Evolutionary conservation across 352 stramenopile species (phyloP), one percentile per base, ranked within the genome.

Genomic region (Phytopythium litorale): DNA sequence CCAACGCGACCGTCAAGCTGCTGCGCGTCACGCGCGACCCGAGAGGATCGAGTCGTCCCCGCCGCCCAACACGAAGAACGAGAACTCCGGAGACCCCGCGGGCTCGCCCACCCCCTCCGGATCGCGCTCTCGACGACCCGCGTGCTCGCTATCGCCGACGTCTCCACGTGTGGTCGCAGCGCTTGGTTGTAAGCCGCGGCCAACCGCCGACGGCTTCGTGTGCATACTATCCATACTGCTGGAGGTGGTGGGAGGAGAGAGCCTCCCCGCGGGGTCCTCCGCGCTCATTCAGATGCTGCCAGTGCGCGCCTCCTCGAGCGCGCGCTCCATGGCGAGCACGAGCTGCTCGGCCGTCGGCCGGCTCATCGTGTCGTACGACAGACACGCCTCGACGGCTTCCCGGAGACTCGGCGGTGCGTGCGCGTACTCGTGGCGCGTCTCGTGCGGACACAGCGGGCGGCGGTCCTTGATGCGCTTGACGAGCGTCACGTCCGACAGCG

Each of bases 331-430:
- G 66, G 73, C 51, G 30, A 77, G 53, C 61, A 88, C 68, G 28
- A 86, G 67, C 23, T 81, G 66, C n/a, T 81, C 72, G 15, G 77
- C 77, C 18, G 64, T 75, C 63, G 79, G 79, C 33, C 79, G 79
- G 51, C 75, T 74, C 57, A 71, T 72, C 70, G 79, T 75, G 60
- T 71, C 58, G 57, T 73, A 75, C 55, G 76, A 87, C 12, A 88
- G 65, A 51, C 79, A 88, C 57, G 55, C 58, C 33, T 80, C 71
- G 54, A 88, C 78, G 54, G 71, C 65, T 40, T 70, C 63, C 40
- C 65, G 75, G 42, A 87, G 62, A 51, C 63, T 78, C 56, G 63
- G 48, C 18, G 79, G 77, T 5, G 73, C 68, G 38, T 61, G 65
- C 53, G 82, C 59, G 60, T 71, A 86, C 40, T 76, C 77, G 9